A percentile compares a stretch with the other conserved stretches of the same genome.
Conservation (phyloP, 257 asterid genomes). For the Nicotiana sylvestris region DNA sequence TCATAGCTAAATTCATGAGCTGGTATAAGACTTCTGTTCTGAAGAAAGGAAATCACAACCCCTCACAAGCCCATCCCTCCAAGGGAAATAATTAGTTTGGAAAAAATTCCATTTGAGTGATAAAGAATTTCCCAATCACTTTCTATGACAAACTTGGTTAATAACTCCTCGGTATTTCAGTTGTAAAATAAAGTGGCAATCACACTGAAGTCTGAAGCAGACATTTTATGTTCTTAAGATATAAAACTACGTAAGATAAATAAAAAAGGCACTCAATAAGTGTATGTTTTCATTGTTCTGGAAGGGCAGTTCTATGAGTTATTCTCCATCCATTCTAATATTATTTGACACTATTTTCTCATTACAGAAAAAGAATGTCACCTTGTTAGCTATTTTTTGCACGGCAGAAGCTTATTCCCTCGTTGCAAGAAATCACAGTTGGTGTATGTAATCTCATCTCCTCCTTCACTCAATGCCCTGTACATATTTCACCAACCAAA, state of each 20-base stretch:
- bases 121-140: background rate
- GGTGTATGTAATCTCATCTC: no score
- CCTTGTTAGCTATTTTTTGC: background rate
- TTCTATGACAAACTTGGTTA: background rate
- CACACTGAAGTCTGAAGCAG: background rate
- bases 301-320: background rate
- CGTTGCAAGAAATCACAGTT: no score
- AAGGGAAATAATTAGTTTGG: background rate
- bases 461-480: no score
- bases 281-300: background rate
- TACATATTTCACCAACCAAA: no score
- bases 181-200: slow-evolving; percentile 6
- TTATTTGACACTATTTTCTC: background rate
- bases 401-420: no score
- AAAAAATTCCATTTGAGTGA: background rate
- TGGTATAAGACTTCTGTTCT: slow-evolving; percentile 29
- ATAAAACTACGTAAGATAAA: background rate
- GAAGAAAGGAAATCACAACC: slow-evolving; percentile 21
- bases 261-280: background rate
- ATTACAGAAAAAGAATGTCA: background rate
- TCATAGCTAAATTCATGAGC: slow-evolving; percentile 51
- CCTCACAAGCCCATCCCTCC: background rate
- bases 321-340: background rate
- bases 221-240: background rate
- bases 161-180: background rate